Evolutionary conservation across 2,329 filamentous ascomycete genomes (phyloP), one percentile per base, ranked within the genome.

Genomic region (Beauveria sp.): DNA sequence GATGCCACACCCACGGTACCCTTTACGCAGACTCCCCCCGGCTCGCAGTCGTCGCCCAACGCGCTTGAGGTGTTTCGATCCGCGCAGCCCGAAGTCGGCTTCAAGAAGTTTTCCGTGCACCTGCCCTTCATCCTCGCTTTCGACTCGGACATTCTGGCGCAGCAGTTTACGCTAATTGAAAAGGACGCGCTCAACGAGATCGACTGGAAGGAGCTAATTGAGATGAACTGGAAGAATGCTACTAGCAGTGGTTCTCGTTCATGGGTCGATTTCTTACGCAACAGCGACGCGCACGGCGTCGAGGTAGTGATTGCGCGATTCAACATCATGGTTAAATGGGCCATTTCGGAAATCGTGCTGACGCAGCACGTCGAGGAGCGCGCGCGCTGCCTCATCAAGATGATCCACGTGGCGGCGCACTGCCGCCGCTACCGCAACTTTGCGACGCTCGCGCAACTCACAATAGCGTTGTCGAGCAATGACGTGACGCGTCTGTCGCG

Each of bases 251-350:
- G 87, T 63, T 83, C 86, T 42, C 83, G 86, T 58, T 90, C 91
- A 24, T 95, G 90, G 90, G 90, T 93, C 12, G 87, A 91, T 49
- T 93, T 92, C 70, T 78, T 93, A 46, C 85, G 87, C 58, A 86
- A 86, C 55, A 82, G 86, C 49, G 86, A 90, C 67, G 86, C 88
- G 2, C 84, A 83, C 59, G 90, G 90, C 16, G 88, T 95, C 43
- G 90, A 93, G 70, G 87, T 95, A 24, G 89, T 93, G 53, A 90
- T 93, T 71, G 89, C 90, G 9, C 87, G 90, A 54, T 95, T 95
- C 78, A 95, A 95, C 72, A 84, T 95, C 65, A 89, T 93, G 77
- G 90, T 93, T 64, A 93, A 93, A 72, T 95, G 90, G 90, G 87
- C 86, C 30, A 83, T 92, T 30, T 93, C 90, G 1, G 89, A 93